These are phyloP conservation scores for Pinus albicaulis DNA, from an alignment of 75 land plant genomes.

Conservation along the genomic window DNA sequence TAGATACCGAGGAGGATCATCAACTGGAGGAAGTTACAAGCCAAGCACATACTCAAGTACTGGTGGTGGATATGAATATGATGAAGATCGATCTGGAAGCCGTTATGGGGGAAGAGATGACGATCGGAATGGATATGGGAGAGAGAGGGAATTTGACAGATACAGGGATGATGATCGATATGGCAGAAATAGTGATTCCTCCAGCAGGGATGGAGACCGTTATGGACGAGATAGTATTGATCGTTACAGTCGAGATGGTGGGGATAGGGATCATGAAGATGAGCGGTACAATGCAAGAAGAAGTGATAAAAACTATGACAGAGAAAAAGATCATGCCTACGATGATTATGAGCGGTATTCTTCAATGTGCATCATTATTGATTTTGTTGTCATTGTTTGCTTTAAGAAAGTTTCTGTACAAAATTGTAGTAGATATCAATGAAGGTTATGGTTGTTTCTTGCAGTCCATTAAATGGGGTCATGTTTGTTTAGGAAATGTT, in stretches of 20 bases:
- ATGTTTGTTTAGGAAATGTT: too few species aligned
- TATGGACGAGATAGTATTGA: conserved; percentile 62
- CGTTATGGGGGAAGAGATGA: conserved; percentile 54
- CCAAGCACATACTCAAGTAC: conserved; percentile 62
- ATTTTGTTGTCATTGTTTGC: neutral
- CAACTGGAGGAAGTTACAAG: conserved; percentile 65
- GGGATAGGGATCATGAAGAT: conserved; percentile 47
- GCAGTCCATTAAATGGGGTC: too few species aligned
- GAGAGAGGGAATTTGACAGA: conserved; percentile 57
- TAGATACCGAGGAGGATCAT: conserved; percentile 58
- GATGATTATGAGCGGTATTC: conserved; percentile 76
- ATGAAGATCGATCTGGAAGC: conserved; percentile 60
- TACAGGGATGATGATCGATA: conserved; percentile 62
- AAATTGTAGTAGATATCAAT: neutral
- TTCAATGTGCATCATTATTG: conserved; percentile 42
- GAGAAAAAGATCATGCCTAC: conserved; percentile 48
- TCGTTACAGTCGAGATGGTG: conserved; percentile 51
- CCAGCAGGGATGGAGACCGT: conserved; percentile 58
- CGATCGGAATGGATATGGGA: conserved; percentile 65
- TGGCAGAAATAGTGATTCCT: conserved; percentile 54
- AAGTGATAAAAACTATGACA: conserved; percentile 47
- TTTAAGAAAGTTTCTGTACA: neutral
- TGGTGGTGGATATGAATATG: conserved; percentile 60
- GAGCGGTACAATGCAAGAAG: conserved; percentile 45
- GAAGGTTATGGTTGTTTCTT: neutral